Evolutionary conservation across 768 basidiomycete genomes (phyloP).

Genomic region (Amanita exitialis): DNA sequence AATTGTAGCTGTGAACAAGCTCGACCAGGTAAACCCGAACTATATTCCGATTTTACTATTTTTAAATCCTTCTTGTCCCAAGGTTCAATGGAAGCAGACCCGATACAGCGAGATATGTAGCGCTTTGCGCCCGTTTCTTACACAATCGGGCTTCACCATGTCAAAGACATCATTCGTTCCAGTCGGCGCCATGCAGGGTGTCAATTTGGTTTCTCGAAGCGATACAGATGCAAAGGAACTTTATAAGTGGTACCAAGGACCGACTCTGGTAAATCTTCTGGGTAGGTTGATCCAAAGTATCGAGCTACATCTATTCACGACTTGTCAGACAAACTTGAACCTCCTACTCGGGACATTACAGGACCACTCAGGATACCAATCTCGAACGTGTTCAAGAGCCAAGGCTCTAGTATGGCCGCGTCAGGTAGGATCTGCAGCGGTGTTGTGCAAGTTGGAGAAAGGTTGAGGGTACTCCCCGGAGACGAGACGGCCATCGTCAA

Average conservation of each 20-base stretch:
- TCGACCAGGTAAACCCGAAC: slow-evolving; percentile 61
- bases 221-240: slow-evolving; percentile 37
- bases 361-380: slow-evolving; percentile 80
- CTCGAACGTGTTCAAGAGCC: slow-evolving; percentile 91
- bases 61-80: neutral
- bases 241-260: slow-evolving; percentile 74
- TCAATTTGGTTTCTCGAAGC: slow-evolving; percentile 59
- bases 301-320: neutral
- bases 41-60: neutral
- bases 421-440: slow-evolving; percentile 82
- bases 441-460: slow-evolving; percentile 87
- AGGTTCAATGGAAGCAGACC: slow-evolving; percentile 83
- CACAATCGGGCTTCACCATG: slow-evolving; percentile 78
- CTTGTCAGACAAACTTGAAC: slow-evolving; percentile 62
- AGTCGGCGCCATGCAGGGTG: slow-evolving; percentile 82
- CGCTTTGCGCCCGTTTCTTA: slow-evolving; percentile 67
- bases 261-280: slow-evolving; percentile 73
- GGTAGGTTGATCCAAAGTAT: slow-evolving; percentile 34
- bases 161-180: slow-evolving; percentile 80
- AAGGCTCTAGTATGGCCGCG: slow-evolving; percentile 67
- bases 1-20: slow-evolving; percentile 89
- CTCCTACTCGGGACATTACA: slow-evolving; percentile 68
- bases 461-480: slow-evolving; percentile 78
- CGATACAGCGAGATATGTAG: slow-evolving; percentile 83
- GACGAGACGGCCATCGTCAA: slow-evolving; percentile 82